Conservation (phyloP, 2,329 filamentous ascomycete genomes). For the Fusarium goolgardi region DNA sequence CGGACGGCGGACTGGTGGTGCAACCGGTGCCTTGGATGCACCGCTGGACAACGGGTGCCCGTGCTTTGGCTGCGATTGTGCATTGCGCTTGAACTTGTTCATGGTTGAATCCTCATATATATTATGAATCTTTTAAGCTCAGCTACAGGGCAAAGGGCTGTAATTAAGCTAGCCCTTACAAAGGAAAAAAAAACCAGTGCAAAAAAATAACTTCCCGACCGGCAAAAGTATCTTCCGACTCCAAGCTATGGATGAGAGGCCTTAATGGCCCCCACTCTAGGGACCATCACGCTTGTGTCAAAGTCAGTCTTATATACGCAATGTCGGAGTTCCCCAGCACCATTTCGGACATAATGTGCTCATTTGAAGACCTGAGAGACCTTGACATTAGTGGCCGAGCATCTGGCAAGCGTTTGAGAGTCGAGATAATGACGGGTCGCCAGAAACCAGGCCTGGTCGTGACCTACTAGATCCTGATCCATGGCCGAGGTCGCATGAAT, state of each 20-base stretch:
- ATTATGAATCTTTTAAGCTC: neutral
- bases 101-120: neutral
- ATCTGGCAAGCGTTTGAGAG: neutral
- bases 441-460: neutral
- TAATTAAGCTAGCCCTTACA: neutral
- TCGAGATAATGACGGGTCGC: neutral
- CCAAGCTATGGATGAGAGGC: neutral
- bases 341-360: neutral
- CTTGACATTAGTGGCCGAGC: neutral
- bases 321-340: fast-evolving
- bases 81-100: slow-evolving; percentile 14
- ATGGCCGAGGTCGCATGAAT: neutral
- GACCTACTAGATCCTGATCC: neutral
- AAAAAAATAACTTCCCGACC: neutral
- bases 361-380: fast-evolving
- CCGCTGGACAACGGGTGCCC: slow-evolving; percentile 4
- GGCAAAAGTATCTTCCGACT: neutral
- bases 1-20: slow-evolving; percentile 13
- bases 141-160: neutral
- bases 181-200: neutral
- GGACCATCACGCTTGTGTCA: neutral
- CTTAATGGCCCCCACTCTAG: neutral
- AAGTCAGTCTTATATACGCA: neutral
- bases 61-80: slow-evolving; percentile 24
- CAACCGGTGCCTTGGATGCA: slow-evolving; percentile 14